Conservation (phyloP, 768 basidiomycete species). For the Brasilioporus rufonigricans region DNA sequence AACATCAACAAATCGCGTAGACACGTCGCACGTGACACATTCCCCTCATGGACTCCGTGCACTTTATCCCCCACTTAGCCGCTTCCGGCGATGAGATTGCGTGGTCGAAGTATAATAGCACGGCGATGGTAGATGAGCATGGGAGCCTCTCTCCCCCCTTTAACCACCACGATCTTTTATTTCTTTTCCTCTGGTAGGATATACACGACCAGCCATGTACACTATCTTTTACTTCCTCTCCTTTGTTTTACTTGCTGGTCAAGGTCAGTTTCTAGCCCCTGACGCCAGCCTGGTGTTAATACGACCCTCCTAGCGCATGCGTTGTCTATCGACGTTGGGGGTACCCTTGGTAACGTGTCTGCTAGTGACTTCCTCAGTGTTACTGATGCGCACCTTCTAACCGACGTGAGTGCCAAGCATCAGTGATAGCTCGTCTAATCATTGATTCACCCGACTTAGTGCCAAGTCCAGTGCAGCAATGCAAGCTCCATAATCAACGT, state of each 20-base stretch:
- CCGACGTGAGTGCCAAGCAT: conserved; percentile 24
- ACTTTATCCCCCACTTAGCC: background rate
- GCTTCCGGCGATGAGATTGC: background rate
- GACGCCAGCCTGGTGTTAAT: background rate
- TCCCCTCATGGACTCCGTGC: conserved; percentile 10
- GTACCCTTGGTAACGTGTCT: conserved; percentile 34
- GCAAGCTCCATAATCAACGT: conserved; percentile 27
- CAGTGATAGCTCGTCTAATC: background rate
- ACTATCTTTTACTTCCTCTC: conserved; percentile 25
- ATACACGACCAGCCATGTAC: conserved; percentile 28
- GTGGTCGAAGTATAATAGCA: no score
- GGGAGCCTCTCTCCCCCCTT: no score
- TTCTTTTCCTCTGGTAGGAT: conserved; percentile 33
- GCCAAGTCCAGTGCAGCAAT: conserved; percentile 26
- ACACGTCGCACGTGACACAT: conserved; percentile 19
- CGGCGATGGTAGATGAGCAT: no score
- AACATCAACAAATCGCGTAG: conserved; percentile 32
- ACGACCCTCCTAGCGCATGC: conserved; percentile 36
- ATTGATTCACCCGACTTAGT: conserved; percentile 15
- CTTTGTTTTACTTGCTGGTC: conserved; percentile 50
- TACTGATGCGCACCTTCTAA: conserved; percentile 28
- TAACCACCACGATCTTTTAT: background rate
- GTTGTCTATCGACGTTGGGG: conserved; percentile 48
- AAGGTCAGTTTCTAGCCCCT: conserved; percentile 41
- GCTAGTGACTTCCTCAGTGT: conserved; percentile 47